phyloP scores from a whole-genome alignment of 495 filamentous ascomycete genomes.

The Xanthoparmelia taractica region DNA sequence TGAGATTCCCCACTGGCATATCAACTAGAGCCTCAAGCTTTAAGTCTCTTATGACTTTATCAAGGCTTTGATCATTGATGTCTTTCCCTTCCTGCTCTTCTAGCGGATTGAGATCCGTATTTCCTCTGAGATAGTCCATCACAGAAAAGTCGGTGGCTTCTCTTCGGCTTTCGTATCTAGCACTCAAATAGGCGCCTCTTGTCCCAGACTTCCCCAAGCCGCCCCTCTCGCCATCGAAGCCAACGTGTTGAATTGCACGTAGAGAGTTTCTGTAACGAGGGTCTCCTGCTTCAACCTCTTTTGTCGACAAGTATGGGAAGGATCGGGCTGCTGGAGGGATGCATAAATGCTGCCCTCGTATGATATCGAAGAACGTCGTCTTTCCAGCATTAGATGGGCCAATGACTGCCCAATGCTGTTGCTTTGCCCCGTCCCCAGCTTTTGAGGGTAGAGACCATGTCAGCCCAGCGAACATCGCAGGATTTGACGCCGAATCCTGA shows the following conservation, averaged over 20 bases:
- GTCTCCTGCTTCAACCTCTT: constrained; percentile 50
- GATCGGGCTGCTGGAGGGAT: constrained; percentile 63
- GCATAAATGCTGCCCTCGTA: constrained; percentile 65
- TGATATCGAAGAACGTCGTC: constrained; percentile 67
- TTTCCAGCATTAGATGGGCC: constrained; percentile 63
- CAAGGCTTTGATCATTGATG: constrained; percentile 40
- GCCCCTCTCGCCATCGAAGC: constrained; percentile 61
- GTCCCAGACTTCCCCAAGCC: constrained; percentile 46
- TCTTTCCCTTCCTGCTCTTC: constrained; percentile 45
- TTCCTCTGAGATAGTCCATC: constrained; percentile 64
- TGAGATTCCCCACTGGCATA: constrained; percentile 78
- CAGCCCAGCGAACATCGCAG: constrained; percentile 60
- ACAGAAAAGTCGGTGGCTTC: constrained; percentile 86
- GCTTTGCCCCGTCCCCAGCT: constrained; percentile 18
- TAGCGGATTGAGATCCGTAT: constrained; percentile 65
- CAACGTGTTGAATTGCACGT: constrained; percentile 72
- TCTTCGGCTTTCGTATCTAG: constrained; percentile 81
- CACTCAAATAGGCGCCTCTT: constrained; percentile 73
- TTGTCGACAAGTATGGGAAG: constrained; percentile 64
- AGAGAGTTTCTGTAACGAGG: constrained; percentile 47
- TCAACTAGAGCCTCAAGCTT: constrained; percentile 55
- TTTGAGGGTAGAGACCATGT: constrained; percentile 56
- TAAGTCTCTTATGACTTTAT: constrained; percentile 57
- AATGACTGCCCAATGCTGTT: constrained; percentile 66
- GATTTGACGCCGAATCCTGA: constrained; percentile 40